Evolutionary conservation across 495 filamentous ascomycete genomes (phyloP), one percentile per base, ranked within the genome.

Genomic region (Thermothielavioides terrestris): DNA sequence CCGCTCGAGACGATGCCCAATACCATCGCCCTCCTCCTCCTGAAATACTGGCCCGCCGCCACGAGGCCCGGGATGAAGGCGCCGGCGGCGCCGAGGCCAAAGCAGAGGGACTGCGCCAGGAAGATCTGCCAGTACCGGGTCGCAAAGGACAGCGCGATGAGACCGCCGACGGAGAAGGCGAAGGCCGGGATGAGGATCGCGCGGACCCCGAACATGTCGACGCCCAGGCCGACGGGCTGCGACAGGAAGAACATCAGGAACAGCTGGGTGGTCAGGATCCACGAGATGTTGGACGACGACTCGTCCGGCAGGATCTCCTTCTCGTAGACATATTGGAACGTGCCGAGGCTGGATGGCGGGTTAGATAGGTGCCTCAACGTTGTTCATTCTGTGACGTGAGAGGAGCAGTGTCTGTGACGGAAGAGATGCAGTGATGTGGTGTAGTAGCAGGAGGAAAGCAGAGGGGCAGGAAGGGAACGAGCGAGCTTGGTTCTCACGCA

Each of bases 301-400:
- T 42, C 39, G 23, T 42, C 1, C 1, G 39, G 23, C 14, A 42
- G 39, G 8, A 42, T 42, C 12, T 42, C 39, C 14, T 42, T 42
- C 25, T 42, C 39, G 39, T 42, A 42, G 39, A 42, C n/a, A 18
- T 27, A 42, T 42, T 42, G 39, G 15, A 42, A 28, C 18, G 39
- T 27, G 6, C 39, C 39, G 5, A 42, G 39, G 23, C 39, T 42
- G 39, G 8, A 26, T n/a, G n/a, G 9, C 11, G n/a, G 17, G 14
- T 8, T 11, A 12, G n/a, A 10, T 42, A n/a, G n/a, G n/a, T n/a
- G n/a, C n/a, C n/a, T n/a, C n/a, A n/a, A n/a, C n/a, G n/a, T n/a
- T n/a, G n/a, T n/a, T n/a, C n/a, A n/a, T n/a, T n/a, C n/a, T n/a
- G n/a, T n/a, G n/a, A n/a, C n/a, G n/a, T n/a, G n/a, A n/a, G n/a